These are phyloP conservation scores for Cyclanthera cordifolia DNA, from an alignment of 306 rosid species.

Conservation along the genomic window DNA sequence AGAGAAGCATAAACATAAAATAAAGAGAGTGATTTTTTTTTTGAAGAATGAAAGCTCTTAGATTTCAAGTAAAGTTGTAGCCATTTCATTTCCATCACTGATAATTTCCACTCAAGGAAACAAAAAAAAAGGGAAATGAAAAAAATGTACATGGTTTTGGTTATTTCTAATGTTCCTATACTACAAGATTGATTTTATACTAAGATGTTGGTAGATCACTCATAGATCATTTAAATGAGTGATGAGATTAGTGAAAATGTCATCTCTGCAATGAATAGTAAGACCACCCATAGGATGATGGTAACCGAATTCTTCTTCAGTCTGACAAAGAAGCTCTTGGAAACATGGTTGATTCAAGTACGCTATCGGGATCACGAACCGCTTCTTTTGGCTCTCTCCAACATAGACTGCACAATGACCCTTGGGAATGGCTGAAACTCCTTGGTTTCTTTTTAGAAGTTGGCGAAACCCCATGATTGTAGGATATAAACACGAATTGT, in stretches of 20 bases:
- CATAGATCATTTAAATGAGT: slow-evolving; percentile 5
- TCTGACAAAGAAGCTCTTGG: slow-evolving; percentile 19
- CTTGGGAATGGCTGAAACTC: slow-evolving; percentile 8
- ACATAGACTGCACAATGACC: slow-evolving; percentile 32
- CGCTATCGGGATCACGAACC: slow-evolving; percentile 25
- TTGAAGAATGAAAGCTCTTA: not conserved
- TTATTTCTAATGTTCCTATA: not conserved
- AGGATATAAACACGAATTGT: not conserved
- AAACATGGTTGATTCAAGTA: slow-evolving; percentile 35
- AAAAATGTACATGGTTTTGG: slow-evolving; percentile 1
- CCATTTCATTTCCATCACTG: not conserved
- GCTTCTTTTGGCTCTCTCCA: slow-evolving; percentile 30
- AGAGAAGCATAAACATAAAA: not conserved
- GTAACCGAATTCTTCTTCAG: slow-evolving; percentile 32
- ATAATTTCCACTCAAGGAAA: not conserved
- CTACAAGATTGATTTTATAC: not conserved
- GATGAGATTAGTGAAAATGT: slow-evolving; percentile 7
- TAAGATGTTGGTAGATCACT: not conserved
- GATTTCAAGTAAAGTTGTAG: not conserved
- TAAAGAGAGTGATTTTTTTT: not conserved
- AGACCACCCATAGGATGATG: slow-evolving; percentile 28
- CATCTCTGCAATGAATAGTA: slow-evolving; percentile 22
- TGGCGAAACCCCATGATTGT: slow-evolving; percentile 1
- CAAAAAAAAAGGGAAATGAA: not conserved
- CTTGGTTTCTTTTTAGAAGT: not conserved